A percentile compares a stretch with the other conserved stretches of the same genome.
phyloP scores from a whole-genome alignment of 345 rosid genomes.

The Raphanus sativus region DNA sequence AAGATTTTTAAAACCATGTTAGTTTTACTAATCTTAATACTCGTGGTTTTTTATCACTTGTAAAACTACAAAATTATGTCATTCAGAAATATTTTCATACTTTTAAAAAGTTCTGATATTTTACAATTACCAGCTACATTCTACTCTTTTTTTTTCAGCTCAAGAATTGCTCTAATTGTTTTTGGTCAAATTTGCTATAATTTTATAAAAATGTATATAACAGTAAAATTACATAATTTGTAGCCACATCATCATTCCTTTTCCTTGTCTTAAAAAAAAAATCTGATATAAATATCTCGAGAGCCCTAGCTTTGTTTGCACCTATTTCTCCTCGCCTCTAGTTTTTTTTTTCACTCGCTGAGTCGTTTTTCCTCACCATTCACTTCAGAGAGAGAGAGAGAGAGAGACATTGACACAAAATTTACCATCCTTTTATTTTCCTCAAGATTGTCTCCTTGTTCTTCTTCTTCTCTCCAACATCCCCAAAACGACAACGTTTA shows the following conservation, averaged over 20 bases:
- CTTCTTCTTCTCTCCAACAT: neutral
- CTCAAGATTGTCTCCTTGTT: conserved; percentile 13
- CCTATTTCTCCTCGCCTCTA: conserved; percentile 20
- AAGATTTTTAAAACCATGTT: neutral
- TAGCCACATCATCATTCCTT: neutral
- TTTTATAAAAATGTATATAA: neutral
- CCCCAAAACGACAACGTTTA: conserved; percentile 34
- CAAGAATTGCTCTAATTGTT: neutral
- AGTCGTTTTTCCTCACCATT: conserved; percentile 4
- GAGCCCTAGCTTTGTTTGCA: conserved; percentile 17
- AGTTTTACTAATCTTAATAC: neutral
- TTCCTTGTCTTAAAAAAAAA: neutral
- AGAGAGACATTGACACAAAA: conserved; percentile 10
- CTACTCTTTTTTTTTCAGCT: neutral
- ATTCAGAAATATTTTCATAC: neutral
- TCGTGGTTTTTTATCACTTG: neutral
- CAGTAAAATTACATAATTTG: neutral
- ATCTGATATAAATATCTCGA: neutral
- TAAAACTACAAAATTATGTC: neutral
- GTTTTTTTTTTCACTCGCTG: conserved; percentile 12
- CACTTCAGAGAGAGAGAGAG: conserved; percentile 10
- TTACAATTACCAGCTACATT: neutral
- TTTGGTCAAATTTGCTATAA: neutral
- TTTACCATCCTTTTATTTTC: conserved; percentile 1
- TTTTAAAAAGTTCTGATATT: neutral